Base-by-base conservation (phyloP, 305 asterid species). In the Solanum chacoense region DNA sequence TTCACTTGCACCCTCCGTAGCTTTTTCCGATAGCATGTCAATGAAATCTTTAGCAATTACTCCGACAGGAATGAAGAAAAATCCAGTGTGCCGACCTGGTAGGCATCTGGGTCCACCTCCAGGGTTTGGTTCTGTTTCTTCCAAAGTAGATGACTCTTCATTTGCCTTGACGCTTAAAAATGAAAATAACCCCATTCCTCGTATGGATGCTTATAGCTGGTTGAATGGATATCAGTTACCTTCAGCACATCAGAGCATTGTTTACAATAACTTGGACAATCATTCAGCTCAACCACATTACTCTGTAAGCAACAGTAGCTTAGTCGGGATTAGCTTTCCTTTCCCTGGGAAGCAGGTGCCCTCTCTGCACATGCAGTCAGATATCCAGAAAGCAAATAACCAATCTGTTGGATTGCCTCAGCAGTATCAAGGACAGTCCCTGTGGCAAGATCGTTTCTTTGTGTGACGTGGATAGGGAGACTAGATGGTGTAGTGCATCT, bases 21-120 rank as follows among this genome's bases (percentile, higher is more conserved):
- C 92, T 67, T 88, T 87, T 78, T 59, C 55, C 69, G 95, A 92
- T 85, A 89, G 91, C 37, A 85, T 90, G 88, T 84, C 93, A 32
- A 29, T 89, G 88, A 94, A 91, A 90, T 91, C 93, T 73, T 92
- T 95, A 55, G 50, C 95, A 11, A 40, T 90, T 59, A 69, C 93
- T 80, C 93, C 94, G 5, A 89, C 94, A 28, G 97, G 96, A 37
- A 22, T 91, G 87, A 97, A 95, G 95, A 97, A 94, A 94, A 95
- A 90, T 89, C 99, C 99, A 18, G 98, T 96, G 89, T 92, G 98
- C 89, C 94, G 98, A 67, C 98, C 99, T 69, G 93, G 92, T 69
- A 93, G 99, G 90, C 99, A 94, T 88, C 65, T 93, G 85, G 99
- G 99, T 89, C 99, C 99, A 22, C 99, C 99, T 34, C 99, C 98